Evolutionary conservation across 1,139 yeast genomes (phyloP).

Genomic region (Scheffersomyces quercinus): DNA sequence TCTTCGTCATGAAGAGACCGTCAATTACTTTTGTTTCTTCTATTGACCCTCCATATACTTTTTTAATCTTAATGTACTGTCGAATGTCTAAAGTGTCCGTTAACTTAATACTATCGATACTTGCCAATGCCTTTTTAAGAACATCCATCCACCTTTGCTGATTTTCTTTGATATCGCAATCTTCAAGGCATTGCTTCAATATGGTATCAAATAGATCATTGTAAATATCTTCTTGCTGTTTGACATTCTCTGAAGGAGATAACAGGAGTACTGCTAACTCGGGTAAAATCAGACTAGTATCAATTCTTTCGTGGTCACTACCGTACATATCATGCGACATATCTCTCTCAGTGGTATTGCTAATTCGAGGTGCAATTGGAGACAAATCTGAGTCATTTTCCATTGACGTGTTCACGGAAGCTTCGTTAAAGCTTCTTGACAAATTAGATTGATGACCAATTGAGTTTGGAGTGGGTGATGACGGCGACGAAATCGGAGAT

Average conservation of each 20-base stretch:
- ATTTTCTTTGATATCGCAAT: slow-evolving; percentile 47
- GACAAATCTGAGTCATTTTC: neutral
- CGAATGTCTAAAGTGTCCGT: slow-evolving; percentile 83
- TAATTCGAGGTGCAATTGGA: neutral
- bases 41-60: slow-evolving; percentile 73
- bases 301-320: neutral
- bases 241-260: slow-evolving; percentile 5
- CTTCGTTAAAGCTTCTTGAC: neutral
- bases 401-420: neutral
- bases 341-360: neutral
- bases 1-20: slow-evolving; percentile 85
- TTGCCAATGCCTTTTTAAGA: slow-evolving; percentile 24
- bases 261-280: neutral
- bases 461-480: slow-evolving; percentile 15
- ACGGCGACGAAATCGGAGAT: slow-evolving; percentile 21
- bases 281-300: neutral
- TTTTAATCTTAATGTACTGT: slow-evolving; percentile 83
- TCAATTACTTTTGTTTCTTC: slow-evolving; percentile 63
- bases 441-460: slow-evolving; percentile 10
- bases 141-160: slow-evolving; percentile 41
- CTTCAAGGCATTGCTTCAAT: slow-evolving; percentile 65
- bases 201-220: slow-evolving; percentile 34
- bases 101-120: slow-evolving; percentile 30
- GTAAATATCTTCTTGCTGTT: slow-evolving; percentile 19
- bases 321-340: neutral